Evolutionary conservation across 148 eudicot genomes (phyloP), one percentile per base, ranked within the genome.

Genomic region (Arctostaphylos glauca): DNA sequence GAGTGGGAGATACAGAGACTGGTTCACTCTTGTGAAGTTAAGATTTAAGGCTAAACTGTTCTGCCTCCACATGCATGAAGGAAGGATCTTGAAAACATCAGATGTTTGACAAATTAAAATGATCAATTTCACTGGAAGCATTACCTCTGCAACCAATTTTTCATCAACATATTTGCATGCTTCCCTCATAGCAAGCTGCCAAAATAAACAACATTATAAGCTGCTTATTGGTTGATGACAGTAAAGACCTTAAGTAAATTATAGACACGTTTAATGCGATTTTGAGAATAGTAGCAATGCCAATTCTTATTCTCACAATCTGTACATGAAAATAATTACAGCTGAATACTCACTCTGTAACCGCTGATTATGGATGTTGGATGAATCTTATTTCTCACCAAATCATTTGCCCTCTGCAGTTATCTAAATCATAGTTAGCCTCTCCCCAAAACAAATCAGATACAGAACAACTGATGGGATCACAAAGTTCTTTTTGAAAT

Each of bases 151-250:
- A 16, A 96, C 88, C 87, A 97, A 82, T 76, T 97, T 97, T 81
- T 97, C 98, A n/a, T 97, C 97, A 83, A 97, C 88, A 83, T 97
- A 97, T 86, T 97, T 97, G 92, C 97, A 94, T 77, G 99, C 98
- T 89, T 97, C 99, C 87, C 98, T 89, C 99, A 97, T 97, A n/a
- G 98, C 97, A 86, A 97, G 98, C 99, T 97, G 95, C 53, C 83
- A 83, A 53, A 58, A 80, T 71, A 76, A 47, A 53, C 15, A 70
- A 74, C 41, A 59, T n/a, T 79, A 52, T 60, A 8, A 80, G 74
- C 38, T 80, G 21, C 9, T 78, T n/a, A 19, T 59, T 19, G 53
- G 10, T 44, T 43, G n/a, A 78, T 58, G 53, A n/a, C 1, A 31
- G 38, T 31, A 58, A 19, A 56, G 6, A 15, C 6, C 15, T 16